Base-by-base conservation (phyloP, 1,284 basidiomycete genomes). In the Neolentinus lepideus region DNA sequence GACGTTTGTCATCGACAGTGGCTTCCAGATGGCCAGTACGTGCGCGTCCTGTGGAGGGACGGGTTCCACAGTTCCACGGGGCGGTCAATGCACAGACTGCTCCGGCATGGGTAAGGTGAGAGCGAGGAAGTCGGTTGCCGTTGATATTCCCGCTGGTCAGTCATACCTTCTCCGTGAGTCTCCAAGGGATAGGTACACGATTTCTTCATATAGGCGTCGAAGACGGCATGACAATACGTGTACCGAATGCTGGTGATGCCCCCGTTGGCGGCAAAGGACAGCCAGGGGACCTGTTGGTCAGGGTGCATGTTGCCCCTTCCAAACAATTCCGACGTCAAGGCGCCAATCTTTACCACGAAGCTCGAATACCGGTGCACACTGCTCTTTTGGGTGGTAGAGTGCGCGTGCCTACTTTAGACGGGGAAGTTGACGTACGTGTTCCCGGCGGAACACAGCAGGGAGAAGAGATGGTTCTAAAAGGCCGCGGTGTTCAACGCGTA, bases 11-110 rank as follows among this genome's bases (percentile, higher is more conserved):
- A 85, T 99, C 64, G 88, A 94, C 69, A 87, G 81, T 68, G 97
- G 97, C 16, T 99, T 99, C 84, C 92, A 95, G 69, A 97, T 99
- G 94, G 88, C 94, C 11, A 92, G 87, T 62, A 95, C 94, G 24
- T 99, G 97, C 71, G 78, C 79, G 54, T 71, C 81, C 24, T 99
- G 97, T 71, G 76, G 81, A 24, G 97, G 97, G n/a, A 77, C 81
- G 14, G 97, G 97, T 16, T 82, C 82, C 33, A 83, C 81, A 2
- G 83, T 98, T 27, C 92, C 94, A 55, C 84, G 84, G 14, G 85
- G 82, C 29, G 83, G 88, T 60, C 81, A 88, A 60, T 99, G 97
- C 70, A 78, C 79, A 26, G 75, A 78, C 51, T 99, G 97, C 70
- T 83, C 79, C 35, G 97, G 97, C 31, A 78, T 93, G 27, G 97